A percentile compares a stretch with the other conserved stretches of the same genome.
These are phyloP conservation scores for Pichia ethanolica DNA, from an alignment of 805 yeast species.

Conservation along the genomic window DNA sequence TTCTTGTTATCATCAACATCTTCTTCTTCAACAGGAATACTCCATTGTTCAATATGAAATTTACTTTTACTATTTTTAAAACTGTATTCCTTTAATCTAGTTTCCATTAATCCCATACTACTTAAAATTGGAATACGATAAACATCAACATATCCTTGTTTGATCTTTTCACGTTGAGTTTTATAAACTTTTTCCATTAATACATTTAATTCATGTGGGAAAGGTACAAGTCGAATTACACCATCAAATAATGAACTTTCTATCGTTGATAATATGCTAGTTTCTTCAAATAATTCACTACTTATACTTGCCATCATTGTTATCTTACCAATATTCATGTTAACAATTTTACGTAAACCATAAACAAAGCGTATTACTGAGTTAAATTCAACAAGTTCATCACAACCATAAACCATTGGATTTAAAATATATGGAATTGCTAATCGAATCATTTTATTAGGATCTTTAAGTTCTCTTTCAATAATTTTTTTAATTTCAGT, in stretches of 20 bases:
- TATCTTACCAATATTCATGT: slow-evolving; percentile 31
- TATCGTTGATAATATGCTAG: slow-evolving; percentile 39
- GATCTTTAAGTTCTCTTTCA: slow-evolving; percentile 31
- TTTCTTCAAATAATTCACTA: slow-evolving; percentile 53
- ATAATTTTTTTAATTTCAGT: slow-evolving; percentile 36
- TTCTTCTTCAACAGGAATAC: slow-evolving; percentile 93
- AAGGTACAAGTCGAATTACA: slow-evolving; percentile 71
- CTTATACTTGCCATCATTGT: slow-evolving; percentile 55
- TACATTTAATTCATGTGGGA: slow-evolving; percentile 63
- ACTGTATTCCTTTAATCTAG: slow-evolving; percentile 68
- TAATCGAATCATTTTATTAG: slow-evolving; percentile 50
- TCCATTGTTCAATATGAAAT: slow-evolving; percentile 89
- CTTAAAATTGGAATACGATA: slow-evolving; percentile 64
- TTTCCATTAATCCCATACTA: slow-evolving; percentile 74
- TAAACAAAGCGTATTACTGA: slow-evolving; percentile 56
- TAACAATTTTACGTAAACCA: slow-evolving; percentile 46
- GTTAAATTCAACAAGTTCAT: slow-evolving; percentile 26
- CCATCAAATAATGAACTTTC: slow-evolving; percentile 56
- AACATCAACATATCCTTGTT: slow-evolving; percentile 81
- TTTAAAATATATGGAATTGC: slow-evolving; percentile 71
- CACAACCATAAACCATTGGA: slow-evolving; percentile 64
- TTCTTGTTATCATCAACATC: slow-evolving; percentile 8
- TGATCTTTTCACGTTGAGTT: slow-evolving; percentile 65
- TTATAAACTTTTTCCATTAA: slow-evolving; percentile 63
- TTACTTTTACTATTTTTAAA: slow-evolving; percentile 76